Conservation (phyloP, 176 grass and related monocot genomes). For the Rhynchospora pubera region DNA sequence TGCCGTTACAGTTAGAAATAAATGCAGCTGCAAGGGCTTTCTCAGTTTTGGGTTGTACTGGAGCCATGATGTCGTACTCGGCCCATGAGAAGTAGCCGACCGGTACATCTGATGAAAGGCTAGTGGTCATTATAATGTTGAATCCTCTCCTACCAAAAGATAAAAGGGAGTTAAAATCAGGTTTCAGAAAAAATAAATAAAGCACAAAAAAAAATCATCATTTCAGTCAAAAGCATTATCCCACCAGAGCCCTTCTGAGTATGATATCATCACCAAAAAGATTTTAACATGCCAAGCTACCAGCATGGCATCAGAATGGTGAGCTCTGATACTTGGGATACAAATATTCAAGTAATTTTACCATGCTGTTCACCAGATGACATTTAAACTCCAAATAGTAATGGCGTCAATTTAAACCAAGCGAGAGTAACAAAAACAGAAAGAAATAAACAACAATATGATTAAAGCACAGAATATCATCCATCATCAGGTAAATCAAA, state of each 20-base stretch:
- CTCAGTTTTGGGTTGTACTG: constrained; percentile 63
- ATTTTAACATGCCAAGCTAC: background rate
- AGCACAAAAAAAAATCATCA: background rate
- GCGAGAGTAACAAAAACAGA: background rate
- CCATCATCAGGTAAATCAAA: background rate
- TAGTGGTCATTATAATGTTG: constrained; percentile 92
- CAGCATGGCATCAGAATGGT: background rate
- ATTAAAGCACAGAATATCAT: background rate
- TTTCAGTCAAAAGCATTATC: background rate
- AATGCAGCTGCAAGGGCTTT: constrained; percentile 77
- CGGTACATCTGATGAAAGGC: constrained; percentile 90
- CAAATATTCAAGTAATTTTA: background rate
- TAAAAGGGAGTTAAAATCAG: constrained; percentile 16
- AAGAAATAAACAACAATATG: background rate
- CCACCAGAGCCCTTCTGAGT: background rate
- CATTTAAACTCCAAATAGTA: background rate
- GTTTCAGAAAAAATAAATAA: background rate
- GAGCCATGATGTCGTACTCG: constrained; percentile 91
- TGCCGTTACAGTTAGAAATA: constrained; percentile 93
- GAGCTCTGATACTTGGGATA: background rate
- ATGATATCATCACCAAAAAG: background rate
- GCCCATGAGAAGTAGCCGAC: constrained; percentile 97
- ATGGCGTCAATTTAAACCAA: background rate
- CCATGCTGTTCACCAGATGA: background rate
- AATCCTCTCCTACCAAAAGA: constrained; percentile 67